These are phyloP conservation scores for Monosporascus sp. DNA, from an alignment of 2,329 filamentous ascomycete species.

Conservation along the genomic window DNA sequence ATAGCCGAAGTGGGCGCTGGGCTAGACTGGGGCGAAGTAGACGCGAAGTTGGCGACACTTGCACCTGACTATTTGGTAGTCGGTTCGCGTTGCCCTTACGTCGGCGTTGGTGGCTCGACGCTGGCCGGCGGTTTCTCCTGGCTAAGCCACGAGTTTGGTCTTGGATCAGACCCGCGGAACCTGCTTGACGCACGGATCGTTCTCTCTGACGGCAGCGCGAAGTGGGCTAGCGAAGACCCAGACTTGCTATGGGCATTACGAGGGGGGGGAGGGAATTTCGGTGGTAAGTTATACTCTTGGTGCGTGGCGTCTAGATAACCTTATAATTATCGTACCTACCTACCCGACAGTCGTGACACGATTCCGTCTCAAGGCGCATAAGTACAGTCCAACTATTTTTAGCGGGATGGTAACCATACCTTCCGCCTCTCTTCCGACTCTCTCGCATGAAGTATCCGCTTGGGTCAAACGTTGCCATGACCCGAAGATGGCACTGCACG, in stretches of 20 bases:
- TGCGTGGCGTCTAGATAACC: background rate
- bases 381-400: background rate
- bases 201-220: background rate
- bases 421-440: background rate
- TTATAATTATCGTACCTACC: background rate
- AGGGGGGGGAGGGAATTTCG: background rate
- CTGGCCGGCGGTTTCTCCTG: background rate
- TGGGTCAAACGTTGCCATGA: background rate
- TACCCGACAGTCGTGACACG: background rate
- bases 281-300: background rate
- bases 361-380: background rate
- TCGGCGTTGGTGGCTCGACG: slow-evolving; percentile 1
- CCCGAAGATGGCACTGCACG: background rate
- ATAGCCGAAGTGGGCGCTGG: background rate
- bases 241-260: background rate
- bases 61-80: background rate
- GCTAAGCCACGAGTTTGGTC: slow-evolving; percentile 1
- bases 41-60: background rate
- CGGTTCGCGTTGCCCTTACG: slow-evolving; percentile 1
- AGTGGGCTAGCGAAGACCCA: slow-evolving; percentile 1
- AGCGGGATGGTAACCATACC: slow-evolving; percentile 1
- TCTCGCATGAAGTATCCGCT: background rate
- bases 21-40: background rate
- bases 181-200: background rate
- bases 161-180: background rate